Base-by-base conservation (phyloP, 73 alveolate genomes). In the Paramecium pentaurelia region DNA sequence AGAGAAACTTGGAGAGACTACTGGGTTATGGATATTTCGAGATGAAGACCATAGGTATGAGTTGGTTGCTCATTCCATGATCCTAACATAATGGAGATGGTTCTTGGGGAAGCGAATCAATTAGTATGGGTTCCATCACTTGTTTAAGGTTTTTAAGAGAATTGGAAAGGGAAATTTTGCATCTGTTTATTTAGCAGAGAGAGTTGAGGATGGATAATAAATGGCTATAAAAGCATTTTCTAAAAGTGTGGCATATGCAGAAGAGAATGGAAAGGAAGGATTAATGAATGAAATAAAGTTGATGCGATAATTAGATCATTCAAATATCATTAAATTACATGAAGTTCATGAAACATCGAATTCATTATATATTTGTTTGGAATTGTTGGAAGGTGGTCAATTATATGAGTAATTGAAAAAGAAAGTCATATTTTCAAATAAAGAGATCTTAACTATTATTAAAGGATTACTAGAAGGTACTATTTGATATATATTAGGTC, bases 301-400 rank as follows among this genome's bases (percentile, higher is more conserved):
- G 34, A 92, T 98, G 95, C 95, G 97, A 93, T 77, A 92, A 83
- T 94, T 98, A 92, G 95, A 97, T 73, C 99, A 98, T 92, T 95
- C 96, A 34, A 96, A 96, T 83, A 97, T 97, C 59, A 96, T 97
- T 45, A 96, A 95, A 86, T 95, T 95, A 22, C 87, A 91, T 77
- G 96, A 96, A 92, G 92, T 93, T 47, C 95, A 92, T 47, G 98
- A 96, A 92, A 95, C 92, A 73, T 92, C 94, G 36, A 95, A 95
- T 30, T 92, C 95, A 47, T 51, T 95, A 20, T 96, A 95, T 93
- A 49, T 96, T 20, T 54, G 95, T 12, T 86, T 96, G 86, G 98
- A 96, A 75, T 88, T 92, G 36, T 86, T 95, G 16, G 92, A 95
- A 88, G 96, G 99, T 20, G 98, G 99, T 18, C 95, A 93, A 83